phyloP scores from a whole-genome alignment of 225 moss, liverwort and hornwort genomes.

The Sphagnum tenellum region DNA sequence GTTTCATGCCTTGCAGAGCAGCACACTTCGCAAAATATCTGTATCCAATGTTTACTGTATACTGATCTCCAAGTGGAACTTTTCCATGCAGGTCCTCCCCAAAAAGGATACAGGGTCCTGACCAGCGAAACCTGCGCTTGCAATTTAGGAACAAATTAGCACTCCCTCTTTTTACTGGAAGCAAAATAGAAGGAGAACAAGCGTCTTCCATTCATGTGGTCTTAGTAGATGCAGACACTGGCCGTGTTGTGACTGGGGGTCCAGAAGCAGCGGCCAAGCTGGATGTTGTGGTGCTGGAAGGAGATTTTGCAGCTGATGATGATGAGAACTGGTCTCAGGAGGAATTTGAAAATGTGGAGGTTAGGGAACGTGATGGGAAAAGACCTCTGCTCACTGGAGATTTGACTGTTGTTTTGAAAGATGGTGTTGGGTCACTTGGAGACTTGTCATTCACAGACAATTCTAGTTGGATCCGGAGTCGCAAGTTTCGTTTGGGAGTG shows the following conservation, averaged over 20 bases:
- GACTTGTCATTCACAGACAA: constrained; percentile 43
- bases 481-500: constrained; percentile 43
- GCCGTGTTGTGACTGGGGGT: constrained; percentile 30
- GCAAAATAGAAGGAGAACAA: constrained; percentile 55
- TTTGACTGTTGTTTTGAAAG: constrained; percentile 32
- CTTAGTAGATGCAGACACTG: constrained; percentile 26
- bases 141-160: constrained; percentile 50
- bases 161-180: constrained; percentile 50
- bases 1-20: too few species aligned
- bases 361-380: constrained; percentile 43
- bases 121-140: constrained; percentile 35
- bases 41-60: too few species aligned
- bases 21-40: too few species aligned
- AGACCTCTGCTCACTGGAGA: constrained; percentile 42
- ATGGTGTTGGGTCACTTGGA: constrained; percentile 36
- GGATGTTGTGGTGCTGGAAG: constrained; percentile 47
- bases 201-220: constrained; percentile 48
- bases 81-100: constrained; percentile 26
- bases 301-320: constrained; percentile 46
- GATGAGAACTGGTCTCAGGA: constrained; percentile 42
- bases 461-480: constrained; percentile 20
- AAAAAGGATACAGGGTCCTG: constrained; percentile 33
- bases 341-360: constrained; percentile 32
- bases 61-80: neutral
- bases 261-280: constrained; percentile 45